These are phyloP conservation scores for Notholithocarpus densiflorus DNA, from an alignment of 306 rosid species.

Conservation along the genomic window DNA sequence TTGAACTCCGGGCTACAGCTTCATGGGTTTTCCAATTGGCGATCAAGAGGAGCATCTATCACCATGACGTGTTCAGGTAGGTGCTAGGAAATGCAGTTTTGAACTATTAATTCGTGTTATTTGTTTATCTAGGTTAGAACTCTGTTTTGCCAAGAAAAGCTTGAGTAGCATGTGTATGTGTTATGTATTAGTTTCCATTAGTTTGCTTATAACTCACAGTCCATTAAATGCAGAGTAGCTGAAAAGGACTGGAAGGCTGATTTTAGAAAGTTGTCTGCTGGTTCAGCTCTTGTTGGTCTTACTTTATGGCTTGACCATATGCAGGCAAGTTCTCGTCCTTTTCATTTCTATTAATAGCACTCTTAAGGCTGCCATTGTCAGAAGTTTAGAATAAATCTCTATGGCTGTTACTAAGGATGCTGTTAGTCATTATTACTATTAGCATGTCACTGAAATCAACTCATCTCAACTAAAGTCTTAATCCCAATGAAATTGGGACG, in stretches of 20 bases:
- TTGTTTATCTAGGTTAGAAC: constrained; percentile 13
- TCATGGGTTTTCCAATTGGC: constrained; percentile 96
- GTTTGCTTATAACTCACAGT: constrained; percentile 22
- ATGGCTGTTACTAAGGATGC: background rate
- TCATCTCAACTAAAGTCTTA: background rate
- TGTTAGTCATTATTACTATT: background rate
- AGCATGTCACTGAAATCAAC: background rate
- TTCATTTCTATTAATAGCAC: background rate
- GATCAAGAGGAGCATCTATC: constrained; percentile 69
- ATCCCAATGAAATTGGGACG: background rate
- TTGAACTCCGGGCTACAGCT: constrained; percentile 88
- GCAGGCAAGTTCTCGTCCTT: constrained; percentile 61
- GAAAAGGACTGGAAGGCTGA: constrained; percentile 98
- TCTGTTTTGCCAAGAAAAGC: constrained; percentile 2
- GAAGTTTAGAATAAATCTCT: background rate
- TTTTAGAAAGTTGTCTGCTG: constrained; percentile 90
- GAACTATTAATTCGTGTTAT: background rate
- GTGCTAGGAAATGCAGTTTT: constrained; percentile 19
- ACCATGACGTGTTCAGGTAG: constrained; percentile 68
- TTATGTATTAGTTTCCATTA: background rate
- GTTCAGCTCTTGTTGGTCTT: constrained; percentile 92
- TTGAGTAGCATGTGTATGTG: background rate
- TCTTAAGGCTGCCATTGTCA: background rate
- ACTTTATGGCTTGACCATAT: constrained; percentile 97
- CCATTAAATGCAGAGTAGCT: constrained; percentile 62